These are phyloP conservation scores for Cyphellophora europaea DNA, from an alignment of 2,329 filamentous ascomycete genomes.

Conservation along the genomic window DNA sequence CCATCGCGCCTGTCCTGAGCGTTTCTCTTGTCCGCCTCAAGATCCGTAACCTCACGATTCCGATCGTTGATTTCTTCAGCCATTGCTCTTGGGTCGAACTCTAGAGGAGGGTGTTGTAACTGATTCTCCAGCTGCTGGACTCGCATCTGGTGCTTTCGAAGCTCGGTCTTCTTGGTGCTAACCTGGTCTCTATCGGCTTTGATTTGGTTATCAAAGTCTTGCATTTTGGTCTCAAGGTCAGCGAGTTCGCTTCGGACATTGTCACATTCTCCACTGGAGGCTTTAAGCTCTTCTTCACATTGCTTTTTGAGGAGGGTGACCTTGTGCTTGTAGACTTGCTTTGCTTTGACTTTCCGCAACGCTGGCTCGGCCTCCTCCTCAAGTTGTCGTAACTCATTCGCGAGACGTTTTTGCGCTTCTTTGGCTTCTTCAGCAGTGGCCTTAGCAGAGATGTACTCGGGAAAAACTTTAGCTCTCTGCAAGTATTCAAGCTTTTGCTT, in stretches of 20 bases:
- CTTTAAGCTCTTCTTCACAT: conserved; percentile 44
- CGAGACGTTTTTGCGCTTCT: conserved; percentile 43
- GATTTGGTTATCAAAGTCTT: conserved; percentile 29
- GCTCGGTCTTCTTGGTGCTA: conserved; percentile 42
- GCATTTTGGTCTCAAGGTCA: conserved; percentile 27
- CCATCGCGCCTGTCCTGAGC: conserved; percentile 9
- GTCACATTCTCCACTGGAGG: conserved; percentile 21
- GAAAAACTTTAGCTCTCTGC: conserved; percentile 55
- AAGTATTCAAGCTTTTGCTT: conserved; percentile 56
- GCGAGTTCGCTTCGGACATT: conserved; percentile 30
- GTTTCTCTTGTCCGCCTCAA: conserved; percentile 29
- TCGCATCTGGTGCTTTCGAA: conserved; percentile 40
- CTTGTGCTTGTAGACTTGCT: conserved; percentile 54
- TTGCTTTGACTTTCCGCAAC: conserved; percentile 57
- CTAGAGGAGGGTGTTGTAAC: conserved; percentile 51
- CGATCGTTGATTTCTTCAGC: conserved; percentile 11
- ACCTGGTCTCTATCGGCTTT: conserved; percentile 44
- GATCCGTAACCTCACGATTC: conserved; percentile 20
- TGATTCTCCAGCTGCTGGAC: conserved; percentile 57
- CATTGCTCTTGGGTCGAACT: conserved; percentile 46
- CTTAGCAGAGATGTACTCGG: conserved; percentile 53
- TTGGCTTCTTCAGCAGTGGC: conserved; percentile 44
- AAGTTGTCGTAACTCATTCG: conserved; percentile 49
- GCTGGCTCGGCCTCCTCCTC: conserved; percentile 57
- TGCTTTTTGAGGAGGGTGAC: conserved; percentile 30